phyloP scores from a whole-genome alignment of 805 yeast genomes.

The Kazachstania africana region DNA sequence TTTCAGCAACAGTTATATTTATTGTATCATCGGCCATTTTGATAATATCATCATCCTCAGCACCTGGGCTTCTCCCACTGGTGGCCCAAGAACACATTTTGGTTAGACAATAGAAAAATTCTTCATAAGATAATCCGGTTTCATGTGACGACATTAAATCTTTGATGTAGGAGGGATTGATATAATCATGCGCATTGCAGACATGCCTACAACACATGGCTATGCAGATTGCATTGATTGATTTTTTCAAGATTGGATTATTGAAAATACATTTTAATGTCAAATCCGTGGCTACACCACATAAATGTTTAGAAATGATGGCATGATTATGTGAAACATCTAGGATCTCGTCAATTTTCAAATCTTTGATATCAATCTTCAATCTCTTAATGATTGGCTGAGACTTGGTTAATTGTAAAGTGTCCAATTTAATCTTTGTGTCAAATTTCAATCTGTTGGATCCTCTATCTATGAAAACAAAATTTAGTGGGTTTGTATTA shows the following conservation, averaged over 20 bases:
- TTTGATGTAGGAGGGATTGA: slow-evolving; percentile 16
- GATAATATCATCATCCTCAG: slow-evolving; percentile 26
- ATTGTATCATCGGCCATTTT: slow-evolving; percentile 13
- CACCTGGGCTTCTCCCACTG: slow-evolving; percentile 43
- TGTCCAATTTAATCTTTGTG: slow-evolving; percentile 48
- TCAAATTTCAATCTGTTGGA: slow-evolving; percentile 73
- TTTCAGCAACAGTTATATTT: slow-evolving; percentile 33
- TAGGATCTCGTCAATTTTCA: slow-evolving; percentile 39
- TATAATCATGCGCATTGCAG: slow-evolving; percentile 43
- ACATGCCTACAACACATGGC: slow-evolving; percentile 93
- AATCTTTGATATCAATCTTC: slow-evolving; percentile 72
- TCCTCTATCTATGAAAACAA: slow-evolving; percentile 63
- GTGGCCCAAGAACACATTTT: slow-evolving; percentile 86
- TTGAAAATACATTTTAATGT: slow-evolving; percentile 55
- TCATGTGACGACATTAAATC: slow-evolving; percentile 26
- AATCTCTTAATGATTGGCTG: slow-evolving; percentile 4
- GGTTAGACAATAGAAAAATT: slow-evolving; percentile 37
- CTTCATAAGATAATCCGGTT: slow-evolving; percentile 9
- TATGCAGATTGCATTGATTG: slow-evolving; percentile 49
- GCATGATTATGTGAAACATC: slow-evolving; percentile 20
- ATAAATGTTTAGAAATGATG: slow-evolving; percentile 76
- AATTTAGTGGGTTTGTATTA: slow-evolving; percentile 13
- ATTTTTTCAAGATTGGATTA: slow-evolving; percentile 12
- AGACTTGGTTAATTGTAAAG: slow-evolving; percentile 11
- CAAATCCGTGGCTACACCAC: slow-evolving; percentile 90